Evolutionary conservation across 495 filamentous ascomycete species (phyloP).

Genomic region (Penicillium pulvis): DNA sequence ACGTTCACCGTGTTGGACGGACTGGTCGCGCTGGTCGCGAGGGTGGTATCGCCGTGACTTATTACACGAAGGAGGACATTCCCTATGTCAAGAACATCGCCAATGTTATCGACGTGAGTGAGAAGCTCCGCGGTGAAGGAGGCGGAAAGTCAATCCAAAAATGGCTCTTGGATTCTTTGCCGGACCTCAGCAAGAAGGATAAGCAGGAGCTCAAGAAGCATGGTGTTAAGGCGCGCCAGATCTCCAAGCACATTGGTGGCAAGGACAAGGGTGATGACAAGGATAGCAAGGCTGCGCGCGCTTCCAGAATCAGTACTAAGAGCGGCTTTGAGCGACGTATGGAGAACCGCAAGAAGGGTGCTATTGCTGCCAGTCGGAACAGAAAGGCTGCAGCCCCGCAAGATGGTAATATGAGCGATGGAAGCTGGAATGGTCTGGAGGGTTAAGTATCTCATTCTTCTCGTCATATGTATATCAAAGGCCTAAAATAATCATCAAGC

Average conservation of each 20-base stretch:
- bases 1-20: conserved; percentile 90
- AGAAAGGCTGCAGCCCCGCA: conserved; percentile 47
- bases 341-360: conserved; percentile 75
- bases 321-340: conserved; percentile 81
- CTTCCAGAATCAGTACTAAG: conserved; percentile 83
- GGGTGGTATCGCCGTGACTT: conserved; percentile 89
- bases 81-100: conserved; percentile 88
- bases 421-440: conserved; percentile 66
- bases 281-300: conserved; percentile 32
- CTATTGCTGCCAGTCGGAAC: conserved; percentile 70
- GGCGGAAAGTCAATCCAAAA: conserved; percentile 64
- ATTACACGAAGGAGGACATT: conserved; percentile 94
- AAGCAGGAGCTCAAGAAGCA: conserved; percentile 79
- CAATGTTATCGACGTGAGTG: conserved; percentile 83
- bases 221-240: conserved; percentile 76
- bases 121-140: conserved; percentile 56
- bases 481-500: conserved; percentile 18
- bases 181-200: conserved; percentile 76
- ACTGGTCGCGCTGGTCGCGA: conserved; percentile 86
- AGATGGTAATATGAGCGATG: conserved; percentile 42
- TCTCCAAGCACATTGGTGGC: conserved; percentile 29
- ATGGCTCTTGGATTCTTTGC: conserved; percentile 89
- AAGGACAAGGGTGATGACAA: conserved; percentile 45
- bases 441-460: conserved; percentile 40
- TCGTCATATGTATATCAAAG: conserved; percentile 1